Conservation (phyloP, 441 rosid species). For the Theobroma grandiflorum region DNA sequence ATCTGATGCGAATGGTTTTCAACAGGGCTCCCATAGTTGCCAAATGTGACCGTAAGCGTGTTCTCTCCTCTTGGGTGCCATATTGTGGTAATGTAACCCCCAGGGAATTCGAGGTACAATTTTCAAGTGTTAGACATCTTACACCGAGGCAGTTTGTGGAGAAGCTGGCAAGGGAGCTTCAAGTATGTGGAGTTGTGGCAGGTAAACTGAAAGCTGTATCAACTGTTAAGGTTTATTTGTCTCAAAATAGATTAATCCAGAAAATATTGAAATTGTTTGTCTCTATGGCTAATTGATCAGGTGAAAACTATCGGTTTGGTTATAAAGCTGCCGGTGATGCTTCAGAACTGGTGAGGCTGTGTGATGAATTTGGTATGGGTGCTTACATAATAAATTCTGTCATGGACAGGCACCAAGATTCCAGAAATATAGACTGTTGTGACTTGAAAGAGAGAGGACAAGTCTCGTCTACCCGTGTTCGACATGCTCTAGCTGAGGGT, state of each 20-base stretch:
- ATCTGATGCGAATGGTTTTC: conserved; percentile 22
- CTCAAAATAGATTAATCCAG: neutral
- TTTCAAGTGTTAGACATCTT: conserved; percentile 78
- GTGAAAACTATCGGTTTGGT: conserved; percentile 88
- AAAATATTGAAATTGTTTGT: conserved; percentile 17
- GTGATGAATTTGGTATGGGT: conserved; percentile 66
- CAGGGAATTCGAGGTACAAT: conserved; percentile 65
- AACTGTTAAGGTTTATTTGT: neutral
- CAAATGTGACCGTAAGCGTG: conserved; percentile 76
- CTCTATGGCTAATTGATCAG: conserved; percentile 42
- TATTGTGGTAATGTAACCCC: conserved; percentile 71
- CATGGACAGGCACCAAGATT: conserved; percentile 76
- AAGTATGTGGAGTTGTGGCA: conserved; percentile 81
- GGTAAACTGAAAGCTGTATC: conserved; percentile 44
- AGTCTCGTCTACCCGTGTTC: conserved; percentile 89
- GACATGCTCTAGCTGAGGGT: conserved; percentile 78
- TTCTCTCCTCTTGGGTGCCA: conserved; percentile 75
- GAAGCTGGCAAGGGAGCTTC: conserved; percentile 74
- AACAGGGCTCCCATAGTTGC: conserved; percentile 83
- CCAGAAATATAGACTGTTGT: conserved; percentile 35
- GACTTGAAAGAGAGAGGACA: conserved; percentile 83
- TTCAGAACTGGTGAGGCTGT: conserved; percentile 66
- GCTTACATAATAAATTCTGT: conserved; percentile 74
- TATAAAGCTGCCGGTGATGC: conserved; percentile 87
- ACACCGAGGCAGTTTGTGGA: conserved; percentile 81